Percentiles rank a stretch among this genome's conserved stretches.
Evolutionary conservation across 1,139 yeast species (phyloP).

Genomic region (Saccharomyces hybrid): DNA sequence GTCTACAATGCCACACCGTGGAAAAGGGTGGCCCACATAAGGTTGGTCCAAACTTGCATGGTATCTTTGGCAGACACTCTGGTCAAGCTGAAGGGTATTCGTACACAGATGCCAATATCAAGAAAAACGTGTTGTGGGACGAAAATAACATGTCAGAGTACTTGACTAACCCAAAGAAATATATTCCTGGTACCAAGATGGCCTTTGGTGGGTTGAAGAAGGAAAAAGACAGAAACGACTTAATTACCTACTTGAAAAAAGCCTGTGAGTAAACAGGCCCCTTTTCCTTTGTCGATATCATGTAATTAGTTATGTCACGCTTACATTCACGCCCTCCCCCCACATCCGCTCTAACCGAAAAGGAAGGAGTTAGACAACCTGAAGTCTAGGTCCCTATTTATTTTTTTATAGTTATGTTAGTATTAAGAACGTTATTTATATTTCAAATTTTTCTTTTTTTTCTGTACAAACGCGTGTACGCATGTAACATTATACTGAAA

Average conservation of each 20-base stretch:
- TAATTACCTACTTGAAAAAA: conserved; percentile 76
- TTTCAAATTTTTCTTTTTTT: background rate
- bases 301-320: conserved; percentile 1
- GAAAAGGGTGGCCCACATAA: conserved; percentile 96
- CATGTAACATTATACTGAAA: background rate
- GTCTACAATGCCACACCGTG: conserved; percentile 97
- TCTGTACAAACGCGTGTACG: background rate
- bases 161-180: conserved; percentile 99
- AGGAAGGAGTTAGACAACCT: background rate
- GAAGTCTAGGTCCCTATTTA: background rate
- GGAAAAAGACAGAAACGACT: conserved; percentile 97
- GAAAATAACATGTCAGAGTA: conserved; percentile 89
- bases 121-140: conserved; percentile 83
- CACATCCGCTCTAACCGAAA: background rate
- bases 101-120: conserved; percentile 97
- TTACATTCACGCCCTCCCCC: background rate
- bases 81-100: conserved; percentile 92
- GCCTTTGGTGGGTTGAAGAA: conserved; percentile 99
- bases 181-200: conserved; percentile 99
- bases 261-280: conserved; percentile 55
- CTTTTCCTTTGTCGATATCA: background rate
- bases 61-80: conserved; percentile 84
- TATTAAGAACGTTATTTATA: background rate
- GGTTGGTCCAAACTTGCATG: conserved; percentile 98
- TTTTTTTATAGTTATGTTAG: background rate